phyloP scores from a whole-genome alignment of 371 early-diverging fungal species.

The Conidiobolus incongruus region DNA sequence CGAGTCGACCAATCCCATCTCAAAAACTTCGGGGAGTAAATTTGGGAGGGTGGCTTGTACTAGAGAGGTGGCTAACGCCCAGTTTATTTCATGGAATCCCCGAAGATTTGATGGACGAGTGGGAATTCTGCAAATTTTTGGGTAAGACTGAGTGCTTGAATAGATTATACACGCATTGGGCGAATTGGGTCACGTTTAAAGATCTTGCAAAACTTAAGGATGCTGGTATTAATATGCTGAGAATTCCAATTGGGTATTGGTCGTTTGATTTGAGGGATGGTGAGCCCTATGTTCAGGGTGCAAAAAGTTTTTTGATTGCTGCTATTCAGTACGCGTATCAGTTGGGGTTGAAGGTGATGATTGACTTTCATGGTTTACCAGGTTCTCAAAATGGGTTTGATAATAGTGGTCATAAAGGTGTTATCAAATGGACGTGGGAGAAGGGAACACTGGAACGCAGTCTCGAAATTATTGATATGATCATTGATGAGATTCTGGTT shows the following conservation, averaged over 20 bases:
- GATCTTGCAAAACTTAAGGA: constrained; percentile 31
- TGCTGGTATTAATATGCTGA: constrained; percentile 43
- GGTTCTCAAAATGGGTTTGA: constrained; percentile 37
- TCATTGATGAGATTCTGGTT: too few relatives aligned
- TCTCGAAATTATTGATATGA: background rate
- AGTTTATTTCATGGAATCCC: constrained; percentile 21
- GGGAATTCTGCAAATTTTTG: constrained; percentile 25
- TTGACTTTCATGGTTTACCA: constrained; percentile 52
- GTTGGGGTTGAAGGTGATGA: constrained; percentile 40
- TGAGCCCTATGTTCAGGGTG: constrained; percentile 31
- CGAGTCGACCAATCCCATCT: too few relatives aligned
- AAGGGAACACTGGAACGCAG: background rate
- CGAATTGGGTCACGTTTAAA: constrained; percentile 37
- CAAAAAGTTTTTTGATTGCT: constrained; percentile 24
- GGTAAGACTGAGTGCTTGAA: constrained; percentile 27
- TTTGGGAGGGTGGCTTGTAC: constrained; percentile 44
- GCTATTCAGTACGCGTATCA: constrained; percentile 43
- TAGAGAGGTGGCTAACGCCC: constrained; percentile 51
- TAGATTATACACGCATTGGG: constrained; percentile 29
- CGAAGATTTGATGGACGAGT: constrained; percentile 29
- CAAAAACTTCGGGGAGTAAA: constrained; percentile 40
- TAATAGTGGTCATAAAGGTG: constrained; percentile 13
- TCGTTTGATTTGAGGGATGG: constrained; percentile 21
- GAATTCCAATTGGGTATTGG: constrained; percentile 60
- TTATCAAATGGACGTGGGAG: background rate